Percentiles rank a stretch among this genome's conserved stretches.
Evolutionary conservation across 2,329 filamentous ascomycete species (phyloP).

Genomic region (Leptographium radiaticola): DNA sequence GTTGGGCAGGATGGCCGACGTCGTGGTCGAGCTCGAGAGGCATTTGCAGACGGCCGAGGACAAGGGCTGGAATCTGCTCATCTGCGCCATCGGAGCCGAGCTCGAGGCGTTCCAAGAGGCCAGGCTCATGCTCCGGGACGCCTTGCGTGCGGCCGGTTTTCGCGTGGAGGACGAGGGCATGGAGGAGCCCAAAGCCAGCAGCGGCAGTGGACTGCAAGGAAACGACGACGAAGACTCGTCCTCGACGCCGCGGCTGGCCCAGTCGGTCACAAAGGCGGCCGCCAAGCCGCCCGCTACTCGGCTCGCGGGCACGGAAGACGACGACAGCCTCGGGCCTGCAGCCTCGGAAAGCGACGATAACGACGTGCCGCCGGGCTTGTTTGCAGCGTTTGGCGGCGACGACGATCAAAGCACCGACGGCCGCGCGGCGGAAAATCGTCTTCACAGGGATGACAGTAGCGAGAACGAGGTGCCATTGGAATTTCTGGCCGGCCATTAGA

Average conservation of each 20-base stretch:
- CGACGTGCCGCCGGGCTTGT: slow-evolving; percentile 27
- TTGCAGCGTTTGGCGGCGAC: slow-evolving; percentile 20
- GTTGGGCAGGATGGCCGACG: slow-evolving; percentile 40
- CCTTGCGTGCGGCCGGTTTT: slow-evolving; percentile 18
- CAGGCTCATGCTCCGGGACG: slow-evolving; percentile 16
- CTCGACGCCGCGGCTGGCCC: slow-evolving; percentile 19
- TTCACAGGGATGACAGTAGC: slow-evolving; percentile 19
- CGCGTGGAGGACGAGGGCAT: slow-evolving; percentile 12
- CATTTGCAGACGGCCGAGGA: slow-evolving; percentile 42
- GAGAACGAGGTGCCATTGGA: slow-evolving; percentile 39
- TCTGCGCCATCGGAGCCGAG: slow-evolving; percentile 61
- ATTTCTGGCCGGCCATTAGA: slow-evolving; percentile 33
- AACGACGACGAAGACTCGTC: slow-evolving; percentile 3
- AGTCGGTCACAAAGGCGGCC: slow-evolving; percentile 16
- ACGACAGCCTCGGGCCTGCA: slow-evolving; percentile 10
- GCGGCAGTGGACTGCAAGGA: neutral
- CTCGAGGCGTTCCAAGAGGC: slow-evolving; percentile 22
- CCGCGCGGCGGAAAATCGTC: neutral
- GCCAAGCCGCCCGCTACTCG: slow-evolving; percentile 10
- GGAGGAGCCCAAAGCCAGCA: neutral
- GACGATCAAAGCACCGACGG: slow-evolving; percentile 20
- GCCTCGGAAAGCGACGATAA: slow-evolving; percentile 22
- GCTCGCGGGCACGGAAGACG: slow-evolving; percentile 1
- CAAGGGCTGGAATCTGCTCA: slow-evolving; percentile 59
- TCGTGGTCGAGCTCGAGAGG: slow-evolving; percentile 41